Evolutionary conservation across 1,284 basidiomycete genomes (phyloP), one percentile per base, ranked within the genome.

Genomic region (Chondrostereum purpureum): DNA sequence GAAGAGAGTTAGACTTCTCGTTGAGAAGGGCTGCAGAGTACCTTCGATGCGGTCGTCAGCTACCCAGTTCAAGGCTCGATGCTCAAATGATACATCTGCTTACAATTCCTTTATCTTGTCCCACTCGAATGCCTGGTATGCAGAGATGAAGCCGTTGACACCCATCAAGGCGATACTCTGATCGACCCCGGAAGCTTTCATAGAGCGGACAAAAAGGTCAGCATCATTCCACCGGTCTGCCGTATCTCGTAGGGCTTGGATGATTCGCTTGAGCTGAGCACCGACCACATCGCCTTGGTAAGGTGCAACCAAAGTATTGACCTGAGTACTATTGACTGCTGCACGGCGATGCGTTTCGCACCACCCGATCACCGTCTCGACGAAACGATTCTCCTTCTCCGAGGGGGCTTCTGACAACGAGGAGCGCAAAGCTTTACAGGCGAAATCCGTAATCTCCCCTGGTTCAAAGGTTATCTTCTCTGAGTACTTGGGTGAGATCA

Each of bases 221-320:
- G 42, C 12, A 36, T 54, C 43, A n/a, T 39, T n/a, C 53, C 51
- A 54, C 3, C 49, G 51, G 14, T 49, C 41, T 5, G 49, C 45
- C 18, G 42, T 40, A 13, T 38, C n/a, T 12, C 43, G 37, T 11
- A 54, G 38, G 8, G 48, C 8, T 8, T 20, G 14, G 11, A 41
- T 16, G 5, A 37, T 38, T 2, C 33, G 19, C 31, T 27, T 37
- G 13, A 18, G 4, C 34, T 21, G 23, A 13, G 6, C 16, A 13
- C 17, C 14, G 5, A 17, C 31, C 2, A 12, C 4, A 33, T 22
- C n/a, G 16, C 20, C 2, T 10, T 44, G 21, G 12, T 17, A n/a
- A 36, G 14, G 37, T 14, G 24, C 41, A 11, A 42, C 11, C 5
- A 42, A 31, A 8, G 22, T 16, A n/a, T 42, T 19, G 22, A 31